phyloP scores from a whole-genome alignment of 768 basidiomycete species.

The Cyathus striatus region DNA sequence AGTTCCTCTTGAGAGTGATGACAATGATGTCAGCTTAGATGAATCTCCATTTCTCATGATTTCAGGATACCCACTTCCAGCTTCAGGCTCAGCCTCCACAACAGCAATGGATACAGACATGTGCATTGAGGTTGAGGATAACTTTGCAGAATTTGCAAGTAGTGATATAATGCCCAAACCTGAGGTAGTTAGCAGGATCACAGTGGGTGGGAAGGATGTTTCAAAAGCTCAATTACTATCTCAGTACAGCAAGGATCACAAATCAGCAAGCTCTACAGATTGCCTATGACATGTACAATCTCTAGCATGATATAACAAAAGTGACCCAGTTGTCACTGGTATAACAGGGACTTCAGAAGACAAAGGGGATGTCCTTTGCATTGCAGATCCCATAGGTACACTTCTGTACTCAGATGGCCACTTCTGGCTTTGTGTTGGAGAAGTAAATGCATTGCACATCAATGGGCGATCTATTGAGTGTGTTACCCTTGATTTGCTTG shows the following conservation, averaged over 20 bases:
- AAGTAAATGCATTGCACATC: slow-evolving; percentile 17
- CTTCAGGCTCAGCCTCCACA: too few relatives aligned
- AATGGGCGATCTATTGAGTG: slow-evolving; percentile 10
- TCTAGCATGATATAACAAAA: slow-evolving; percentile 6
- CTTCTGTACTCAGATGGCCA: slow-evolving; percentile 14
- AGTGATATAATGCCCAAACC: background rate
- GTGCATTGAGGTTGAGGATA: too few relatives aligned
- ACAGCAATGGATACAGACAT: slow-evolving; percentile 8
- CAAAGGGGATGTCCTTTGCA: slow-evolving; percentile 6
- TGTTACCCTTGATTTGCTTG: slow-evolving; percentile 11
- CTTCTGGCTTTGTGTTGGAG: slow-evolving; percentile 20
- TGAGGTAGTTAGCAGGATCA: background rate
- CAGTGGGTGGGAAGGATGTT: slow-evolving; percentile 3
- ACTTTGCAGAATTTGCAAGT: slow-evolving; percentile 10
- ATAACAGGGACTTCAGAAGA: background rate
- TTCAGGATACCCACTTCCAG: too few relatives aligned
- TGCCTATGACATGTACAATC: slow-evolving; percentile 11
- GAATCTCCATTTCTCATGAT: background rate
- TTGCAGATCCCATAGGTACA: slow-evolving; percentile 18
- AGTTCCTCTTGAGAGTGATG: slow-evolving; percentile 9
- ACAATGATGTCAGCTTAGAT: slow-evolving; percentile 16
- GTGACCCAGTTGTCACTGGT: background rate
- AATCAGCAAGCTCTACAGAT: slow-evolving; percentile 11
- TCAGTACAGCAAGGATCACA: slow-evolving; percentile 8
- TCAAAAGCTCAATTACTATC: slow-evolving; percentile 8